Conservation (phyloP, 305 asterid genomes). For the Solanum hybrid region DNA sequence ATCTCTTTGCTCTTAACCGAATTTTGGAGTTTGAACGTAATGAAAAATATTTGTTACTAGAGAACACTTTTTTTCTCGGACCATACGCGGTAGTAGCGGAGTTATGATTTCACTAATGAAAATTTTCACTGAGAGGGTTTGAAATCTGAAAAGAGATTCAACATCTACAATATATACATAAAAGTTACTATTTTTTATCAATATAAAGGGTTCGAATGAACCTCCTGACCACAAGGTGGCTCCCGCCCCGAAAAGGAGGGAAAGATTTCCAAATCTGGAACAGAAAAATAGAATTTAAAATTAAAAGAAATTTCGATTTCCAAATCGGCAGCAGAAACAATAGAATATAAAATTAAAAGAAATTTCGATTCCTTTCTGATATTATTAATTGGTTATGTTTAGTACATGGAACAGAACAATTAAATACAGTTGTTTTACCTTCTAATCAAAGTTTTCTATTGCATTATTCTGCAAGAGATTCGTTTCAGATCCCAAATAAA, state of each 20-base stretch:
- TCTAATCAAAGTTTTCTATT: background rate
- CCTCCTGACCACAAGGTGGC: background rate
- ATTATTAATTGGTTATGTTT: background rate
- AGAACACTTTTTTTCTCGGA: background rate
- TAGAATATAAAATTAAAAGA: background rate
- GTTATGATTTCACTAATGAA: background rate
- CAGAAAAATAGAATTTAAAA: background rate
- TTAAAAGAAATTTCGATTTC: background rate
- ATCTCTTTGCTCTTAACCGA: background rate
- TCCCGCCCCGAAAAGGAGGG: background rate
- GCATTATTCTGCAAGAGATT: background rate
- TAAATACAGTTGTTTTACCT: background rate
- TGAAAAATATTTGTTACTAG: background rate
- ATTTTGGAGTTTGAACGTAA: background rate
- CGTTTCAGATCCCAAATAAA: background rate
- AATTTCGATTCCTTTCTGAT: constrained; percentile 3
- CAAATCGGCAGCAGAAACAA: background rate
- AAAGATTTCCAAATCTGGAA: background rate
- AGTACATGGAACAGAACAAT: background rate
- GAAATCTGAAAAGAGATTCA: too few species aligned
- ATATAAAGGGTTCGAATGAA: background rate
- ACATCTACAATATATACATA: too few species aligned
- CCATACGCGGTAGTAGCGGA: background rate
- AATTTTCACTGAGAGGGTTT: too few species aligned
- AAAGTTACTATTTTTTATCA: background rate